These are phyloP conservation scores for Candida fluviatilis DNA, from an alignment of 805 yeast genomes.

Conservation along the genomic window DNA sequence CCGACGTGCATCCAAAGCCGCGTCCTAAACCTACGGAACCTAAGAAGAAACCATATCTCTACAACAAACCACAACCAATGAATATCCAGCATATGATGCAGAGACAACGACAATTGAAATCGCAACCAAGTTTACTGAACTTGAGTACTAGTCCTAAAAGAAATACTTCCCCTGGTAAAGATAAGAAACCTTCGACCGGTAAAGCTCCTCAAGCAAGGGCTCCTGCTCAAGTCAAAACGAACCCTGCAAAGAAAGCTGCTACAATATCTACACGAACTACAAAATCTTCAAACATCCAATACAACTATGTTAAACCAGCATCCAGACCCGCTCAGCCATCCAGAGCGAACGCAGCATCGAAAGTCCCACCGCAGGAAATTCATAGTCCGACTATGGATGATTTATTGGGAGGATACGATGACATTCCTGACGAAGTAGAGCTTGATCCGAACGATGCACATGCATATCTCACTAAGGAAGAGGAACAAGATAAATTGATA, in stretches of 20 bases:
- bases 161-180: conserved; percentile 5
- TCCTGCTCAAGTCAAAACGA: neutral
- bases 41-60: conserved; percentile 19
- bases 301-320: conserved; percentile 22
- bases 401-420: conserved; percentile 21
- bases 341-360: conserved; percentile 4
- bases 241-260: neutral
- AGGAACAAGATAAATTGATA: conserved; percentile 37
- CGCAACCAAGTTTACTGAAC: conserved; percentile 10
- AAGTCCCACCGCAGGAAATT: conserved; percentile 5
- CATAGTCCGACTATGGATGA: conserved; percentile 25
- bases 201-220: neutral
- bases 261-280: conserved; percentile 4
- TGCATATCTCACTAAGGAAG: conserved; percentile 14
- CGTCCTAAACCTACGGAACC: neutral
- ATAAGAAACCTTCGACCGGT: conserved; percentile 5
- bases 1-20: neutral
- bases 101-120: conserved; percentile 2
- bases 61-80: conserved; percentile 37
- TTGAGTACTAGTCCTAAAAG: neutral
- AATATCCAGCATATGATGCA: conserved; percentile 31
- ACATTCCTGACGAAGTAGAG: conserved; percentile 14
- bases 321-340: conserved; percentile 7
- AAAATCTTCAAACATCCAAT: conserved; percentile 23
- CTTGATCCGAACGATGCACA: conserved; percentile 19